Base-by-base conservation (phyloP, 2,329 filamentous ascomycete genomes). In the Pseudocercospora fijiensis region DNA sequence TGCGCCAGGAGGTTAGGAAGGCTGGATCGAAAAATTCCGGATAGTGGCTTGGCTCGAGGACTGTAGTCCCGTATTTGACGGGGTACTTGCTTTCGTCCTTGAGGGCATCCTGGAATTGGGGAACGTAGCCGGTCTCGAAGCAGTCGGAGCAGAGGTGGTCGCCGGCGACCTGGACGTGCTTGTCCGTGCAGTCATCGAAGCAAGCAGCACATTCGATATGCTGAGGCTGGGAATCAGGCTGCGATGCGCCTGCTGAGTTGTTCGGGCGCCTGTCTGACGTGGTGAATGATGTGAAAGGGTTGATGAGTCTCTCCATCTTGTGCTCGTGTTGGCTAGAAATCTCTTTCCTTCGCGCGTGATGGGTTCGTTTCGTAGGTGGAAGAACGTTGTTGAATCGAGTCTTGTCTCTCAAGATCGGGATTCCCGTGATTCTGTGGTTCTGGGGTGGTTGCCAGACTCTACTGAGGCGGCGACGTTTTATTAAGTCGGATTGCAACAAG, bases 51-150 rank as follows among this genome's bases (percentile, higher is more conserved):
- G 27, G 22, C 1, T 33, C 20, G 18, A 49, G 45, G 22, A 24
- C 20, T 13, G 20, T 24, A 20, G 45, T 22, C 7, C 33, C 59
- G 16, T 52, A 61, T 11, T 28, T 33, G n/a, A 56, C 49, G 5
- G 59, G 59, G 16, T 30, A 61, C 11, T 56, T 61, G n/a, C 49
- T 61, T 27, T 61, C 59, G 26, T 47, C 37, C 11, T 56, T 20
- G 7, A 61, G 51, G 9, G 59, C 59, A 13, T 56, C 52, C 30
- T 49, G 20, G 33, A 61, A 61, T 56, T 61, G 59, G 8, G 49
- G 3, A n/a, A 56, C 16, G 16, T 56, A 45, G 30, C 59, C 59
- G 22, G n/a, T 61, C 22, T 27, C n/a, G 59, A 56, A 61, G 26
- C 59, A 61, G 10, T 45, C 24, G 13, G 28, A 3, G 52, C 59